Percentiles rank a stretch among this genome's conserved stretches.
Conservation (phyloP, 495 filamentous ascomycete species). For the Penicillium diatomitis region DNA sequence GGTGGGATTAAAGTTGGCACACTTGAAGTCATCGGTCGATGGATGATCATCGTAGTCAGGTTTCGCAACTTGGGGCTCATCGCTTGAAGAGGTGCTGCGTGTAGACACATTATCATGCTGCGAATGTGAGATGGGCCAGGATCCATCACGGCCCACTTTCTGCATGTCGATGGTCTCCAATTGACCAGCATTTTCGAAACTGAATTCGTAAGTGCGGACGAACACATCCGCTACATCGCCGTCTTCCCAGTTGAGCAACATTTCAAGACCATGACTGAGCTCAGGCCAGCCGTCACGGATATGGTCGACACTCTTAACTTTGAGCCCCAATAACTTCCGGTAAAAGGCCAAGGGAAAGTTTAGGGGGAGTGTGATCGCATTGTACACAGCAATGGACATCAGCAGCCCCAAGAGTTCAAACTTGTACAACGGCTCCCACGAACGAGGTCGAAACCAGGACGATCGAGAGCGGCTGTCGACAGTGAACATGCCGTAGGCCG, state of each 20-base stretch:
- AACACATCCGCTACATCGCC: constrained; percentile 77
- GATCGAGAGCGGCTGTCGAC: constrained; percentile 63
- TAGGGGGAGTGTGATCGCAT: constrained; percentile 80
- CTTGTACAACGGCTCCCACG: constrained; percentile 73
- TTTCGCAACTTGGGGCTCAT: too few relatives aligned
- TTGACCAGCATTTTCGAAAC: constrained; percentile 58
- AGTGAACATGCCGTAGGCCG: constrained; percentile 69
- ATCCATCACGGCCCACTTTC: constrained; percentile 24
- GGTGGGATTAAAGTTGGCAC: neutral
- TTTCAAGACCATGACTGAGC: constrained; percentile 60
- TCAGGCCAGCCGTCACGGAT: constrained; percentile 85
- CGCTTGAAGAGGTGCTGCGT: too few relatives aligned
- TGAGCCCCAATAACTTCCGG: constrained; percentile 58
- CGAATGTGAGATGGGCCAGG: constrained; percentile 23
- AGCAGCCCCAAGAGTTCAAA: constrained; percentile 86
- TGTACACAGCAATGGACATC: constrained; percentile 86
- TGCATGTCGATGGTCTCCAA: constrained; percentile 49
- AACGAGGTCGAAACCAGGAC: constrained; percentile 80
- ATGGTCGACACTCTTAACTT: constrained; percentile 57
- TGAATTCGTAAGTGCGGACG: constrained; percentile 74
- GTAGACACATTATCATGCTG: too few relatives aligned
- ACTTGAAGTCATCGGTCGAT: too few relatives aligned
- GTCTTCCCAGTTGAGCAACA: constrained; percentile 65
- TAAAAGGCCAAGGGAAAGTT: constrained; percentile 83
- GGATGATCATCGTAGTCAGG: too few relatives aligned